Conservation (phyloP, 139 green algal species). For the Picochlorum sp. region DNA sequence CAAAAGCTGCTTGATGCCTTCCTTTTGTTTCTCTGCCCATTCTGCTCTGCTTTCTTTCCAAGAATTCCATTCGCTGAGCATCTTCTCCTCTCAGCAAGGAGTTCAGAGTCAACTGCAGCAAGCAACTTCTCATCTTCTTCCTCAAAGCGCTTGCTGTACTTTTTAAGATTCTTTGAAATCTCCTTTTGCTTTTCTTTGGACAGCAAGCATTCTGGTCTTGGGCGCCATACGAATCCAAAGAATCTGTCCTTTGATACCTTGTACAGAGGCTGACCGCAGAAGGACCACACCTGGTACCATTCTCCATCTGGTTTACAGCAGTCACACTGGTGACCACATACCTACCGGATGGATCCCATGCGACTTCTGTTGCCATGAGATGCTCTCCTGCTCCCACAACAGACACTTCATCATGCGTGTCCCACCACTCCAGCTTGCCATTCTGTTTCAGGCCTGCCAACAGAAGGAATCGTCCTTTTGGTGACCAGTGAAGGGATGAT, state of each 20-base stretch:
- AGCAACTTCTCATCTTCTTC: conserved; percentile 85
- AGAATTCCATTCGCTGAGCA: conserved; percentile 63
- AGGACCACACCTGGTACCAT: conserved; percentile 88
- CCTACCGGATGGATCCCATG: conserved; percentile 89
- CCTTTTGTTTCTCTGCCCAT: conserved; percentile 10
- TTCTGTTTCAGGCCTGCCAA: conserved; percentile 85
- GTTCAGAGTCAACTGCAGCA: conserved; percentile 58
- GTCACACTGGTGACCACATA: conserved; percentile 87
- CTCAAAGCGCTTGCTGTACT: conserved; percentile 88
- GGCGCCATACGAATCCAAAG: conserved; percentile 92
- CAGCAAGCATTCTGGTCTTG: conserved; percentile 78
- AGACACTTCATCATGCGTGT: conserved; percentile 81
- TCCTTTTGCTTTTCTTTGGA: conserved; percentile 75
- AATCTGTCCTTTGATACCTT: conserved; percentile 68
- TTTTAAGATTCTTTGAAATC: conserved; percentile 86
- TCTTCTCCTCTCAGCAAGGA: conserved; percentile 61
- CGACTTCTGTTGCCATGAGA: conserved; percentile 93
- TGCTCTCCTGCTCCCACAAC: conserved; percentile 80
- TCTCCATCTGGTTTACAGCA: conserved; percentile 90
- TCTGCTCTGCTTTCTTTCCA: conserved; percentile 31
- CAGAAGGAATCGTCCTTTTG: conserved; percentile 80
- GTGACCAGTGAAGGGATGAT: conserved; percentile 85
- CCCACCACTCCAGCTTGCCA: conserved; percentile 96
- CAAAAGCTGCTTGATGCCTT: conserved; percentile 27
- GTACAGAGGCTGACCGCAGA: conserved; percentile 83